Base-by-base conservation (phyloP, 2,329 filamentous ascomycete genomes). In the Trichoderma harzianum region DNA sequence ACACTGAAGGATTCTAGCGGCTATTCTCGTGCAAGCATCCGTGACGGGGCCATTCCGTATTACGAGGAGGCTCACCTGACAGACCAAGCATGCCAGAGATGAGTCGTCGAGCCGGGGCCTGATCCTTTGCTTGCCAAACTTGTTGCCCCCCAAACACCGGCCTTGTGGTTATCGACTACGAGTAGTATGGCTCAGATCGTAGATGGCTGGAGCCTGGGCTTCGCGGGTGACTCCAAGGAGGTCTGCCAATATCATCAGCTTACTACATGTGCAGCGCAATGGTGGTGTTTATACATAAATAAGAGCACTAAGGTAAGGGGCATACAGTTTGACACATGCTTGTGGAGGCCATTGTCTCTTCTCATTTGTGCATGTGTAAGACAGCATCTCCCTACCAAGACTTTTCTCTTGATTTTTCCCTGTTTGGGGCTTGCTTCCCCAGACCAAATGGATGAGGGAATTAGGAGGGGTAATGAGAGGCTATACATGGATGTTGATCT, bases 81-180 rank as follows among this genome's bases (percentile, higher is more conserved):
- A 62, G 67, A 28, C 57, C 67, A 69, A 51, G 58, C 67, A 69
- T 69, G 67, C 67, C n/a, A 53, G 67, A 69, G 57, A 69, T 62
- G 67, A 69, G 65, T 60, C 55, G 51, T 21, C 39, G 64, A 57
- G 36, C 66, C 55, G 10, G 66, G 66, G n/a, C 16, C 43, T 69
- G 66, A 60, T 69, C 66, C 63, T 57, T 61, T 55, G n/a, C 21
- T 21, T 43, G 18, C 32, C 34, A 36, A 36, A 36, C 34, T 36
- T 36, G 34, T 39, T 16, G 7, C 36, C 34, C 32, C 34, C 63
- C 39, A 43, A 39, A 12, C 30, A 14, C 43, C 21, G 28, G 7
- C 21, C 47, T 36, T 26, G 1, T 8, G 26, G 14, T 32, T 36
- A 30, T 66, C 5, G 24, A 57, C 34, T 26, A n/a, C 24, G 39